These are phyloP conservation scores for Neltuma alba DNA, from an alignment of 306 rosid species.

Conservation along the genomic window DNA sequence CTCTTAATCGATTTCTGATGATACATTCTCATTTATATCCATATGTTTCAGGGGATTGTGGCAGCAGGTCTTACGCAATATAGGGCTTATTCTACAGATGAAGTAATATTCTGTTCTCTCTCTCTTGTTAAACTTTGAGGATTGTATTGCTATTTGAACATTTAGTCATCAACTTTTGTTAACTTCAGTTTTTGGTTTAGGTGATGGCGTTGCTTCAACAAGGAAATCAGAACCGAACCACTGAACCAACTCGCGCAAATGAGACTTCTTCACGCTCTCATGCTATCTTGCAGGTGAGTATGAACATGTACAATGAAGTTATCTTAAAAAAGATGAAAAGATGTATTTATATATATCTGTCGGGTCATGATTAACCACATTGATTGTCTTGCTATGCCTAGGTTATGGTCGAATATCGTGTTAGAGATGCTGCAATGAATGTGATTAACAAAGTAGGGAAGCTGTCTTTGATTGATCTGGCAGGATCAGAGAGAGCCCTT, in stretches of 20 bases:
- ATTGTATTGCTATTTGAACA: constrained; percentile 1
- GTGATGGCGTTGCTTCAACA: constrained; percentile 96
- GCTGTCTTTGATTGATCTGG: constrained; percentile 93
- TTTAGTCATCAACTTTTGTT: constrained; percentile 6
- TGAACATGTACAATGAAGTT: no score
- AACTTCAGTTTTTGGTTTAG: constrained; percentile 48
- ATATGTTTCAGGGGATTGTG: constrained; percentile 66
- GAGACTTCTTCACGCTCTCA: constrained; percentile 98
- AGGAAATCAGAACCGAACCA: constrained; percentile 90
- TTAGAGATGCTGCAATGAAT: constrained; percentile 71
- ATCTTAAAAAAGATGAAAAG: not conserved
- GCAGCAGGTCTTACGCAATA: constrained; percentile 96
- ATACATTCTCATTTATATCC: constrained; percentile 9
- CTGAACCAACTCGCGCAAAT: constrained; percentile 93
- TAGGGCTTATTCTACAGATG: constrained; percentile 91
- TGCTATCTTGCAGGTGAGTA: constrained; percentile 88
- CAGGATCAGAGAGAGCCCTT: constrained; percentile 97
- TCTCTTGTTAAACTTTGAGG: constrained; percentile 1
- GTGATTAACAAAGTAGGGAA: constrained; percentile 76
- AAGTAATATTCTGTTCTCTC: constrained; percentile 61
- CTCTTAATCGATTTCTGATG: constrained; percentile 17
- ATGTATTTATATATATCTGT: not conserved
- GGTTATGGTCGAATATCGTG: constrained; percentile 85
- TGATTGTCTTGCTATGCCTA: constrained; percentile 39
- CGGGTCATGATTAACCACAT: not conserved